These are phyloP conservation scores for Podospora appendiculata DNA, from an alignment of 495 filamentous ascomycete genomes.

Conservation along the genomic window DNA sequence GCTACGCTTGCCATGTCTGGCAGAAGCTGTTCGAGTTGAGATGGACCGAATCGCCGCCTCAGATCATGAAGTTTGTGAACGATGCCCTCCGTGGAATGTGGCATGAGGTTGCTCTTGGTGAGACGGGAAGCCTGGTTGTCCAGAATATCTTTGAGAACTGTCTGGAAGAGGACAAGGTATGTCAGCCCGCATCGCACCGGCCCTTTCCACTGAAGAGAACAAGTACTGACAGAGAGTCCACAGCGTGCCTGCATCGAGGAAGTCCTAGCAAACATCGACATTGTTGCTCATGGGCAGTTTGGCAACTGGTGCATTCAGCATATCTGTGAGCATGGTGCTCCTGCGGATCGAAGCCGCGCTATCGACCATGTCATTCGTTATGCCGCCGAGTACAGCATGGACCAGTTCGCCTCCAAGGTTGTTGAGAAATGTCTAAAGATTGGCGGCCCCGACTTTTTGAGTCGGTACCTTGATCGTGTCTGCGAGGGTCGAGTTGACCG, in stretches of 20 bases:
- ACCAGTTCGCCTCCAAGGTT: constrained; percentile 98
- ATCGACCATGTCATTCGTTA: constrained; percentile 91
- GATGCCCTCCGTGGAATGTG: constrained; percentile 94
- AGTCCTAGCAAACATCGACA: constrained; percentile 85
- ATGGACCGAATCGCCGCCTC: constrained; percentile 89
- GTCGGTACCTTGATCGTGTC: constrained; percentile 87
- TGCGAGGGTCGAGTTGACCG: constrained; percentile 86
- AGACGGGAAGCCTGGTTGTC: constrained; percentile 95
- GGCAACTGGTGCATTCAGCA: constrained; percentile 99
- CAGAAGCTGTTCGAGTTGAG: constrained; percentile 99
- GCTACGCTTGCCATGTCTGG: constrained; percentile 98
- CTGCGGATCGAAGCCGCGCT: constrained; percentile 83
- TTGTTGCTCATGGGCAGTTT: constrained; percentile 96
- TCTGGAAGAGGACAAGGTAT: constrained; percentile 94
- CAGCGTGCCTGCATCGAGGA: constrained; percentile 96
- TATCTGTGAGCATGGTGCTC: constrained; percentile 93
- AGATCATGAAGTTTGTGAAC: constrained; percentile 98
- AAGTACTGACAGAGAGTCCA: constrained; percentile 25
- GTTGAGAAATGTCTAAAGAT: constrained; percentile 99
- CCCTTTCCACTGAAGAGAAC: neutral
- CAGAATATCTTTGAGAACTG: constrained; percentile 99
- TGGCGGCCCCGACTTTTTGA: constrained; percentile 80
- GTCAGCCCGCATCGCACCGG: neutral
- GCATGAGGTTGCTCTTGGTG: constrained; percentile 94
- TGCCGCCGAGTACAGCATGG: constrained; percentile 95